Evolutionary conservation across 169 alveolate species (phyloP), one percentile per base, ranked within the genome.

Genomic region (Plasmodium gonderi): DNA sequence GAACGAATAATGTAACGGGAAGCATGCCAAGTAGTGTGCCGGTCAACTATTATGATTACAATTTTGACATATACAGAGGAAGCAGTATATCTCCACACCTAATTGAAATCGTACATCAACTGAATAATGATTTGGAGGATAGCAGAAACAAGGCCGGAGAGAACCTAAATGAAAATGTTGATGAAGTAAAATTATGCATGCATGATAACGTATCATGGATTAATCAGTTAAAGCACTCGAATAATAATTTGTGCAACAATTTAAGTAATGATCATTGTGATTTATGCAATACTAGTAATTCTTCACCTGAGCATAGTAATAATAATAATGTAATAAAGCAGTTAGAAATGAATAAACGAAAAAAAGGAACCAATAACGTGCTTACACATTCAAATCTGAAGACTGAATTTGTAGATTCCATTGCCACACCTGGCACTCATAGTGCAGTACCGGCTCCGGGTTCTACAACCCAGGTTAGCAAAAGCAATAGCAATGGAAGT

Each of bases 1-100:
- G 14, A 3, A 54, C 17, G 17, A 29, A 23, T 7, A 11, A 11
- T 8, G 26, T 23, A 4, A 20, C 26, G 33, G 72, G 38, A 0
- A 60, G 31, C 31, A 0, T 87, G n/a, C 44, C 79, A 2, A 87
- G n/a, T n/a, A n/a, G n/a, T n/a, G n/a, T n/a, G n/a, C n/a, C n/a
- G n/a, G n/a, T n/a, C n/a, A n/a, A 76, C 23, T 76, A 29, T 60
- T 87, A 87, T 87, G 93, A 87, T 33, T 87, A 87, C 31, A 76
- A 87, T 87, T 87, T 75, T 87, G 93, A 87, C 14, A 36, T 78
- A n/a, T 87, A 87, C 36, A 40, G 90, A 76, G 90, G 93, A 11
- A 45, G 42, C 23, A 80, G 65, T 74, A 20, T 87, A 12, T 64
- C 93, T 8, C 93, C 93, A 0, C 85, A 87, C 49, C 12, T 87